Evolutionary conservation across 1,284 basidiomycete species (phyloP), one percentile per base, ranked within the genome.

Genomic region (Pseudozyma tsukubaensis): DNA sequence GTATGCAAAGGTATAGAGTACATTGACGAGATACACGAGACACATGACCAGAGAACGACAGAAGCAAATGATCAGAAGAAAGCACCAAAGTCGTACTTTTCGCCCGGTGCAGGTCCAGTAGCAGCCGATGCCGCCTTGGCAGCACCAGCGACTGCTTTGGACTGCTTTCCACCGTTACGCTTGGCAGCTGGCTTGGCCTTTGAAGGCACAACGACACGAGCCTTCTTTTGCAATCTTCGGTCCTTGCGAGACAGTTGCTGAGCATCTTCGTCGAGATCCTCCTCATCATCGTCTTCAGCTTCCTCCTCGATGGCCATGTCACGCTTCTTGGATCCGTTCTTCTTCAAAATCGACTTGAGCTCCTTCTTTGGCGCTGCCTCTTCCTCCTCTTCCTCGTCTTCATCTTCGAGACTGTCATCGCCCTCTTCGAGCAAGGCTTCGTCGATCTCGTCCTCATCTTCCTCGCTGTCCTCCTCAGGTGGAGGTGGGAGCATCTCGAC

Each of bases 41-140:
- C 19, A 40, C 42, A 40, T 4, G 16, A 51, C 14, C 14, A n/a
- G 24, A 36, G 19, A 39, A 37, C 47, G 29, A 39, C 14, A 13
- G 39, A 6, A 39, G 18, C 1, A 39, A 19, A 2, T 5, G 4
- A 7, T 53, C 37, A 78, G 60, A 81, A 81, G 71, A 79, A 77
- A 2, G 72, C 72, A 43, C 72, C 70, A 56, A 81, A 76, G 54
- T 81, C 77, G 53, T 77, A 81, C 50, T 73, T 76, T 16, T 81
- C 78, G 16, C 79, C 79, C 19, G 79, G 79, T 16, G 69, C 71
- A 35, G 79, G 77, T 12, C 75, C 71, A 12, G 58, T 61, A 18
- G 61, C 72, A 44, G 67, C 68, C 32, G 63, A 53, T 5, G 68
- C 61, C 34, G 59, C 70, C 42, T 71, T 68, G 32, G 63, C 66